A percentile compares a stretch with the other conserved stretches of the same genome.
Conservation (phyloP, 257 asterid species). For the Verbascum thapsus region DNA sequence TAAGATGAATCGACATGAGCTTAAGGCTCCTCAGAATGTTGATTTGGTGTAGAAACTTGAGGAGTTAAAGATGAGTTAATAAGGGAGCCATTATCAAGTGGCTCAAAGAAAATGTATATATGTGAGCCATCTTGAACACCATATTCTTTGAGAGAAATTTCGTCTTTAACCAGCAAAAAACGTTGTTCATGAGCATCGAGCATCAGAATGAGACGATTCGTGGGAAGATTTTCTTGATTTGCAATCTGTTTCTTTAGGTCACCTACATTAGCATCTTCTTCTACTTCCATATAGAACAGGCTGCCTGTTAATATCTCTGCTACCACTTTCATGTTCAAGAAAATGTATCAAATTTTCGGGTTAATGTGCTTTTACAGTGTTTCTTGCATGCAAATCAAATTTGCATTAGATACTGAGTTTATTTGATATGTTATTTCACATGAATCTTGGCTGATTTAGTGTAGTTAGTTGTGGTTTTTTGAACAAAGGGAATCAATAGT, state of each 20-base stretch:
- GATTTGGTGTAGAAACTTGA: too few species aligned
- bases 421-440: too few species aligned
- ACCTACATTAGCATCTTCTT: slow-evolving; percentile 47
- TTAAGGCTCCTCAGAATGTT: too few species aligned
- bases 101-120: slow-evolving; percentile 51
- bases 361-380: too few species aligned
- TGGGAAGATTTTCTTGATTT: slow-evolving; percentile 54
- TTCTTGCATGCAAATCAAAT: too few species aligned
- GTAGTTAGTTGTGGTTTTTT: too few species aligned
- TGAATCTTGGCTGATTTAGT: too few species aligned
- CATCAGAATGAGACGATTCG: slow-evolving; percentile 53
- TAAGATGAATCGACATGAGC: too few species aligned
- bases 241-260: slow-evolving; percentile 61
- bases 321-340: slow-evolving; percentile 48
- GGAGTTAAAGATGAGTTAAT: too few species aligned
- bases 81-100: slow-evolving; percentile 16
- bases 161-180: slow-evolving; percentile 33
- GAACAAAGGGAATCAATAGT: too few species aligned
- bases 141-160: slow-evolving; percentile 42
- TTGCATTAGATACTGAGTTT: too few species aligned
- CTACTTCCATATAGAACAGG: slow-evolving; percentile 47
- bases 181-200: slow-evolving; percentile 30
- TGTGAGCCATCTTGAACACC: slow-evolving; percentile 68
- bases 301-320: slow-evolving; percentile 64
- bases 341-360: too few species aligned